Conservation (phyloP, 2,329 filamentous ascomycete genomes). For the Gaeumannomyces sp. region DNA sequence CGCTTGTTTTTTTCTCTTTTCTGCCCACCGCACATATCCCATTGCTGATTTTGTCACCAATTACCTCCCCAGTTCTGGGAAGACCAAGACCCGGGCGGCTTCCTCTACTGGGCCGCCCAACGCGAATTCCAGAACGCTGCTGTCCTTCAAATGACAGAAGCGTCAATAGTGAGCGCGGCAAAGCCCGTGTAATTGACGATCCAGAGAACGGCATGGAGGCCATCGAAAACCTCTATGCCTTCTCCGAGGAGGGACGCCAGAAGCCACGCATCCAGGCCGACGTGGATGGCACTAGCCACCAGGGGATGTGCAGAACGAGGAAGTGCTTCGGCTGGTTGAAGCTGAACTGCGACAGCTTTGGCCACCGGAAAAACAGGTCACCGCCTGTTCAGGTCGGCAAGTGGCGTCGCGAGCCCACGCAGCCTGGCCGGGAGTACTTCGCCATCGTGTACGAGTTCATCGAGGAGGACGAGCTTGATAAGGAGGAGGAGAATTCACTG, state of each 20-base stretch:
- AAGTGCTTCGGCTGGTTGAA: no score
- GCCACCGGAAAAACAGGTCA: not conserved
- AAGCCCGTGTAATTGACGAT: not conserved
- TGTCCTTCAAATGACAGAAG: conserved; percentile 1
- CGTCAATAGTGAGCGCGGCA: not conserved
- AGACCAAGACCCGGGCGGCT: not conserved
- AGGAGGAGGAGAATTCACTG: not conserved
- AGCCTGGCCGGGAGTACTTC: not conserved
- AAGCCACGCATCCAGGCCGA: not conserved
- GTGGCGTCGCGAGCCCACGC: not conserved
- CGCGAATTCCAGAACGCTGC: conserved; percentile 4
- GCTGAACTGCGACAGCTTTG: no score
- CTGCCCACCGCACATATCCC: no score
- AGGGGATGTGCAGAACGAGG: not conserved
- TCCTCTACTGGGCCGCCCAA: not conserved
- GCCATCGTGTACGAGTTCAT: not conserved
- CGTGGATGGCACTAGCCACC: not conserved
- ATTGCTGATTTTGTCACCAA: no score
- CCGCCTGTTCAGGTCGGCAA: not conserved
- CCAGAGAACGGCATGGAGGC: not conserved
- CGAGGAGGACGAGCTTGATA: not conserved
- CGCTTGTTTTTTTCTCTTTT: no score
- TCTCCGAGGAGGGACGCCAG: not conserved
- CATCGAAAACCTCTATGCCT: conserved; percentile 3
- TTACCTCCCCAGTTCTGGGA: not conserved